Evolutionary conservation across 441 rosid genomes (phyloP), one percentile per base, ranked within the genome.

Genomic region (Flueggea neowawraea): DNA sequence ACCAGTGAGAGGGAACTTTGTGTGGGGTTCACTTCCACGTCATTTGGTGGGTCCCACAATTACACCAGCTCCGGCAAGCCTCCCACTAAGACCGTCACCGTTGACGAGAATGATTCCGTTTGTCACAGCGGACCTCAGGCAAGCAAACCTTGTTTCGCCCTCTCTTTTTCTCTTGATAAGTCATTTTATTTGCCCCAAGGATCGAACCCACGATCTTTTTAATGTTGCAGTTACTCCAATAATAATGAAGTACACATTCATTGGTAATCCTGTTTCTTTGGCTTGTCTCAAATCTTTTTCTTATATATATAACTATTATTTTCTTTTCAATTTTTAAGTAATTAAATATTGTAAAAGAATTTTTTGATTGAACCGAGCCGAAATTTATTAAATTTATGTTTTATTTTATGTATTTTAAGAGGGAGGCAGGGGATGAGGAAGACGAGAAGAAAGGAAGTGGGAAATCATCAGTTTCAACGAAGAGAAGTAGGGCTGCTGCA

Each of bases 401-500:
- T 12, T 12, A 9, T 55, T 54, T 6, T 32, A 3, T 14, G 5
- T 12, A n/a, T 48, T 33, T 14, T 12, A 49, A 84, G 87, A 69
- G 66, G 70, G 71, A 75, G 68, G 75, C 72, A 67, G 69, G 65
- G 49, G 78, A 66, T 39, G 85, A 74, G 6, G 84, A 77, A 14
- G 87, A 70, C n/a, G 76, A 71, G 50, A 68, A 70, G 75, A 78
- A 60, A 70, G 82, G 66, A 70, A 79, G 69, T 12, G 73, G 78
- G 12, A 88, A 90, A 74, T 88, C 92, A 13, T 80, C 92, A 15
- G 73, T 70, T 55, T 84, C 90, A 41, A 89, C 88, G 1, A 91
- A 82, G 73, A 78, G 96, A 73, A 84, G 91, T 66, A 74, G 97
- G 56, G 96, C 99, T 64, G 97, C 97, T 31, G 97, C 94, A 32